Evolutionary conservation across 1,284 basidiomycete species (phyloP).

Genomic region (Pterula multifida): DNA sequence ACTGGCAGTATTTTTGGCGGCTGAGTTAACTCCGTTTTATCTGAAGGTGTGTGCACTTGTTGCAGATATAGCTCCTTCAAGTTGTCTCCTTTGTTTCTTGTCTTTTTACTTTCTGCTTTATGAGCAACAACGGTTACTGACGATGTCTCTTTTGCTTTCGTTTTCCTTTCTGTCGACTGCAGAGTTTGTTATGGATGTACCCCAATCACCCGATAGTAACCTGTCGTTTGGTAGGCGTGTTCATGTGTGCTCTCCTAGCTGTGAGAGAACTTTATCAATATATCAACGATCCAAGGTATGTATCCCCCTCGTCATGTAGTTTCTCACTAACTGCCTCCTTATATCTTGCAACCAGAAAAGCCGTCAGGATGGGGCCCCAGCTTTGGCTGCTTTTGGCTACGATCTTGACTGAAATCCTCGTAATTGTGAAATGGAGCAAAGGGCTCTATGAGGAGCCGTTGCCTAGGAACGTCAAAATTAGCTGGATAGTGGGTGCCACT

Average conservation of each 20-base stretch:
- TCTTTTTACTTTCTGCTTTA: neutral
- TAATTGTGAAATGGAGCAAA: constrained; percentile 67
- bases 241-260: constrained; percentile 73
- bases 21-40: constrained; percentile 78
- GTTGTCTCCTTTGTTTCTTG: constrained; percentile 1
- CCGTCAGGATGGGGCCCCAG: constrained; percentile 78
- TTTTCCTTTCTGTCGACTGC: constrained; percentile 7
- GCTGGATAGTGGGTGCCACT: constrained; percentile 43
- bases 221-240: constrained; percentile 58
- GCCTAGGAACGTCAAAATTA: constrained; percentile 49
- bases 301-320: constrained; percentile 7
- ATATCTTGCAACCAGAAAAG: constrained; percentile 34
- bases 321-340: constrained; percentile 1
- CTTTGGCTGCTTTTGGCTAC: constrained; percentile 77
- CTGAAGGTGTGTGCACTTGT: constrained; percentile 60
- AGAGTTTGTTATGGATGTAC: constrained; percentile 78
- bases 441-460: constrained; percentile 51
- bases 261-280: constrained; percentile 72
- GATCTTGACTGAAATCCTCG: constrained; percentile 63
- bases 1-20: constrained; percentile 68
- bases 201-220: constrained; percentile 78
- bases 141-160: neutral
- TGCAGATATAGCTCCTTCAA: no score
- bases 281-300: constrained; percentile 65
- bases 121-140: neutral